These are phyloP conservation scores for Cornus florida DNA, from an alignment of 148 eudicot species.

Conservation along the genomic window DNA sequence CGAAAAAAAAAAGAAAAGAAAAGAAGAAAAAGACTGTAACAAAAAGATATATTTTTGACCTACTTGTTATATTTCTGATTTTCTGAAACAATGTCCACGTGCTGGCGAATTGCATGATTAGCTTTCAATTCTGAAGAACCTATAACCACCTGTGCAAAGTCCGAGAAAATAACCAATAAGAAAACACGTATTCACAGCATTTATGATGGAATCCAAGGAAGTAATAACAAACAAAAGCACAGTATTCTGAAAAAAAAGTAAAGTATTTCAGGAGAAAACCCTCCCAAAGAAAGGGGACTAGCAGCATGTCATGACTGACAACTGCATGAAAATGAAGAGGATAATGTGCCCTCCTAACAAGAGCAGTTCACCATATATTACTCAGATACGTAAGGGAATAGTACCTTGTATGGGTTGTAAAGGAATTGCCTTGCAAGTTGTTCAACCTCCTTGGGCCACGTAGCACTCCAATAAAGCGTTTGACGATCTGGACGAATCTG, in stretches of 20 bases:
- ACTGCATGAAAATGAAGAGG: conserved; percentile 2
- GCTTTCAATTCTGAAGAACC: conserved; percentile 94
- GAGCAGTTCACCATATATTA: neutral
- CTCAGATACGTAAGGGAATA: neutral
- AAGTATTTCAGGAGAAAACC: neutral
- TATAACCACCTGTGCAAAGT: conserved; percentile 62
- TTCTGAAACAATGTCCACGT: conserved; percentile 87
- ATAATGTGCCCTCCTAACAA: neutral
- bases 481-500: conserved; percentile 99
- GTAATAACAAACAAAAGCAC: too few species aligned
- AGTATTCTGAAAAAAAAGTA: neutral
- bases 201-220: conserved; percentile 19
- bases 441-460: conserved; percentile 99
- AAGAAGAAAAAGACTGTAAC: too few species aligned
- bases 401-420: conserved; percentile 86
- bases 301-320: neutral
- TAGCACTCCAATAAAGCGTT: conserved; percentile 94
- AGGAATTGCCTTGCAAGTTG: conserved; percentile 77
- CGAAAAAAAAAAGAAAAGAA: too few species aligned
- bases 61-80: conserved; percentile 93
- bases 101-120: conserved; percentile 91
- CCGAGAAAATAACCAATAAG: conserved; percentile 5
- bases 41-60: conserved; percentile 2
- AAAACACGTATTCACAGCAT: neutral
- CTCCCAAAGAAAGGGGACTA: neutral